These are phyloP conservation scores for Silybum marianum DNA, from an alignment of 129 eudicot species.

Conservation along the genomic window DNA sequence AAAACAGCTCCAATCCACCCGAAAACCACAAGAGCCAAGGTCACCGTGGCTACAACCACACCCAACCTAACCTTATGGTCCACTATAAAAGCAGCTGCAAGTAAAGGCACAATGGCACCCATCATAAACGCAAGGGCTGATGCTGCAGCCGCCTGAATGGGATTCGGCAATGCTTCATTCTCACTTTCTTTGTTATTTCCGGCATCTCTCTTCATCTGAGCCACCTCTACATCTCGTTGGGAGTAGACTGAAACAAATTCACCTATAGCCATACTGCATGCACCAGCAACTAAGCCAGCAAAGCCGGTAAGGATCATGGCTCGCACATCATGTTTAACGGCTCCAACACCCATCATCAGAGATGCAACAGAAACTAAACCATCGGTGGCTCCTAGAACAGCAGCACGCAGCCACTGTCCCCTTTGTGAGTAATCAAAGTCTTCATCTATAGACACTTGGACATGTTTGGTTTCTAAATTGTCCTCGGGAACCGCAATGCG, in stretches of 20 bases:
- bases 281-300: constrained; percentile 38
- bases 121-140: constrained; percentile 40
- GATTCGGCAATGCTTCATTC: constrained; percentile 29
- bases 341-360: constrained; percentile 44
- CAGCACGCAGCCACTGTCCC: constrained; percentile 46
- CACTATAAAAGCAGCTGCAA: constrained; percentile 43
- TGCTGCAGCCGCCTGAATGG: constrained; percentile 41
- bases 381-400: constrained; percentile 39
- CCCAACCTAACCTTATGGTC: constrained; percentile 35
- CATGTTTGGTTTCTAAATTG: neutral
- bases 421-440: constrained; percentile 36
- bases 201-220: constrained; percentile 32
- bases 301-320: constrained; percentile 40
- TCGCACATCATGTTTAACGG: constrained; percentile 27
- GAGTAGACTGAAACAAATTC: constrained; percentile 41
- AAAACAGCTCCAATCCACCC: constrained; percentile 40
- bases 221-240: constrained; percentile 27
- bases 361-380: constrained; percentile 37
- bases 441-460: neutral
- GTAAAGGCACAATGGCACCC: constrained; percentile 39
- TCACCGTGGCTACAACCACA: constrained; percentile 36
- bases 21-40: constrained; percentile 32
- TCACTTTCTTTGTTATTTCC: neutral
- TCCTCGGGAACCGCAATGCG: constrained; percentile 5
- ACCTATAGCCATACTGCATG: constrained; percentile 48